Conservation (phyloP, 208 protist genomes). For the Trypanosomatidae sp. region DNA sequence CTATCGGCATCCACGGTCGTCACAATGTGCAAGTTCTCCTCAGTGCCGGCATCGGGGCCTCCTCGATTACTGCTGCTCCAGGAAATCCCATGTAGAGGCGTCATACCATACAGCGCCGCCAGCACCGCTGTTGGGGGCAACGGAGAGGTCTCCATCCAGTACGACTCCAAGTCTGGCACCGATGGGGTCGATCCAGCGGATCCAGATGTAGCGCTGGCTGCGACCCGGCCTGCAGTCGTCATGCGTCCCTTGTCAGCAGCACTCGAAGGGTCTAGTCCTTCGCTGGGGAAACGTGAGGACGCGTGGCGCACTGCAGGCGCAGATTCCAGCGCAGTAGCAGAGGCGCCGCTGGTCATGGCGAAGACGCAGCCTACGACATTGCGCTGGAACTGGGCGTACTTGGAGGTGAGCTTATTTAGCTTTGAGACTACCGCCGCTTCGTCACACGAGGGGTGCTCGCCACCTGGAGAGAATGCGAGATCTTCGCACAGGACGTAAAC, state of each 20-base stretch:
- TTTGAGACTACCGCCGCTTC: slow-evolving; percentile 3
- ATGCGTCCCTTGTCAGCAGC: slow-evolving; percentile 3
- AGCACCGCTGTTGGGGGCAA: slow-evolving; percentile 56
- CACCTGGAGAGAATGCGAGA: not conserved
- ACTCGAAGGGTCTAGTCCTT: not conserved
- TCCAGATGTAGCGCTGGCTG: not conserved
- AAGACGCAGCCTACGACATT: slow-evolving; percentile 12
- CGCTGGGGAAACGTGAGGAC: slow-evolving; percentile 6
- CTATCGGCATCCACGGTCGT: not conserved
- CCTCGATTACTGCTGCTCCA: not conserved
- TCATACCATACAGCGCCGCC: slow-evolving; percentile 46
- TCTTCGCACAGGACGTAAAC: slow-evolving; percentile 8
- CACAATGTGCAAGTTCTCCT: not conserved
- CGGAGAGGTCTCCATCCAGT: slow-evolving; percentile 37
- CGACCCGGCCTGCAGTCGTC: not conserved
- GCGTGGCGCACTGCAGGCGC: not conserved
- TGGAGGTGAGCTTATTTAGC: slow-evolving; percentile 10
- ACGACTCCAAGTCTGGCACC: slow-evolving; percentile 31
- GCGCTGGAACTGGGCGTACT: slow-evolving; percentile 19
- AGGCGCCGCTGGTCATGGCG: not conserved
- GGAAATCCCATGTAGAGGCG: slow-evolving; percentile 25
- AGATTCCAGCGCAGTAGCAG: not conserved
- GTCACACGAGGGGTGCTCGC: not conserved
- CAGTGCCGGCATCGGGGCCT: not conserved
- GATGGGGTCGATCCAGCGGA: not conserved